Base-by-base conservation (phyloP, 106 monocot genomes). In the Vanilla planifolia region DNA sequence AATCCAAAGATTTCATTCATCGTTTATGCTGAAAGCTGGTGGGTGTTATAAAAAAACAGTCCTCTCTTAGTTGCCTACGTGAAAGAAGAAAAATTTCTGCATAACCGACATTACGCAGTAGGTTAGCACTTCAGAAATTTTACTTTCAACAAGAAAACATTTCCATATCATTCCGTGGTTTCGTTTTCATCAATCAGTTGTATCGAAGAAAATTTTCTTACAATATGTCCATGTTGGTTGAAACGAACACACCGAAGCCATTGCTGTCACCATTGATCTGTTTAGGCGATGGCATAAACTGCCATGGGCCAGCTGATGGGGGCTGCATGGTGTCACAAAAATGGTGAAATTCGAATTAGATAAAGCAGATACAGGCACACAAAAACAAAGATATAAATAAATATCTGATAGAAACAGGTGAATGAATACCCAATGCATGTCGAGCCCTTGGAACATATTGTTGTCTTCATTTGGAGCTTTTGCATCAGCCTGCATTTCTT, bases 261-360 rank as follows among this genome's bases (percentile, higher is more conserved):
- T 57, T 57, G 57, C 57, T 57, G 20, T 57, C 57, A 22, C 57
- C 20, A 35, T n/a, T 57, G 16, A 34, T 33, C n/a, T 16, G 34
- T 20, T 35, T 32, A 8, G 29, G 2, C 32, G 56, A 20, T 19
- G 34, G 1, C 33, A 9, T 20, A 35, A 57, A 33, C 35, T 34
- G 34, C 33, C 57, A 57, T 33, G 57, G 28, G 2, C 57, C 34
- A 6, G 21, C 8, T 11, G 57, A 35, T 16, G 33, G 57, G 7
- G 57, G 57, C 57, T 57, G 57, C 20, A 57, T 2, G 9, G 35
- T 57, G 10, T 20, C 17, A 33, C 11, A 20, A 33, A 55, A 55
- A 15, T 4, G 3, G 33, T 33, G 6, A 33, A 55, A n/a, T 21
- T 22, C 19, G 35, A 17, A 14, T 15, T 9, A 4, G 35, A 17